Percentiles rank a stretch among this genome's conserved stretches.
Conservation (phyloP, 352 stramenopile genomes). For the Pythium dissotocum region DNA sequence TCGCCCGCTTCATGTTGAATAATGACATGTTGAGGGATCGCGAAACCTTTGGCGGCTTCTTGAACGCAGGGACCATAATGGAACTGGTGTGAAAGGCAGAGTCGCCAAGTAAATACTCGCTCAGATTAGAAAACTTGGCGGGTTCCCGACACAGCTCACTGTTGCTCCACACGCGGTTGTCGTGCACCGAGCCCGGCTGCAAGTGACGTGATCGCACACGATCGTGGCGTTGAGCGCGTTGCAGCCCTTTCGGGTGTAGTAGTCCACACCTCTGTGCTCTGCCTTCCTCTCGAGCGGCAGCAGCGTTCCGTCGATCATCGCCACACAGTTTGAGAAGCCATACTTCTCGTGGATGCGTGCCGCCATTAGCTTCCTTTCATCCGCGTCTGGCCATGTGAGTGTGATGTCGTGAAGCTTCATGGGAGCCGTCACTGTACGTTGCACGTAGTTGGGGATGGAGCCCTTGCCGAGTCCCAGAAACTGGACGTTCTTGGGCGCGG, state of each 20-base stretch:
- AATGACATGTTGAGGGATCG: too few relatives aligned
- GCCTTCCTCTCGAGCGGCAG: too few relatives aligned
- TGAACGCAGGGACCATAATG: constrained; percentile 25
- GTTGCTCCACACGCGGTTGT: constrained; percentile 34
- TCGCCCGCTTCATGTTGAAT: constrained; percentile 28
- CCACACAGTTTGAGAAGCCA: too few relatives aligned
- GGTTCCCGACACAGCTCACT: neutral
- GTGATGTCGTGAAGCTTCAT: too few relatives aligned
- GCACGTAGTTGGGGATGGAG: too few relatives aligned
- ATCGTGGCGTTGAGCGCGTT: constrained; percentile 29
- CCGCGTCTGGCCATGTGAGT: too few relatives aligned
- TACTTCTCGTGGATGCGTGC: too few relatives aligned
- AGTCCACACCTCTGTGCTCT: constrained; percentile 29
- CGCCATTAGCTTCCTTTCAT: too few relatives aligned
- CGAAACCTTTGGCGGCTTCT: constrained; percentile 25
- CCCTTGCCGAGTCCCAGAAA: too few relatives aligned
- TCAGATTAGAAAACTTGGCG: constrained; percentile 7
- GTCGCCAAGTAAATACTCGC: constrained; percentile 33
- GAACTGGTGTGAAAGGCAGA: constrained; percentile 27
- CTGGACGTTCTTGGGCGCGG: too few relatives aligned
- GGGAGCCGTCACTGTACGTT: too few relatives aligned
- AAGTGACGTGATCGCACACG: constrained; percentile 27
- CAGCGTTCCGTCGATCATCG: too few relatives aligned
- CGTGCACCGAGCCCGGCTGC: constrained; percentile 28
- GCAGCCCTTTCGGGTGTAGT: constrained; percentile 29